Evolutionary conservation across 2,329 filamentous ascomycete genomes (phyloP), one percentile per base, ranked within the genome.

Genomic region (Elsinoe arachidis): DNA sequence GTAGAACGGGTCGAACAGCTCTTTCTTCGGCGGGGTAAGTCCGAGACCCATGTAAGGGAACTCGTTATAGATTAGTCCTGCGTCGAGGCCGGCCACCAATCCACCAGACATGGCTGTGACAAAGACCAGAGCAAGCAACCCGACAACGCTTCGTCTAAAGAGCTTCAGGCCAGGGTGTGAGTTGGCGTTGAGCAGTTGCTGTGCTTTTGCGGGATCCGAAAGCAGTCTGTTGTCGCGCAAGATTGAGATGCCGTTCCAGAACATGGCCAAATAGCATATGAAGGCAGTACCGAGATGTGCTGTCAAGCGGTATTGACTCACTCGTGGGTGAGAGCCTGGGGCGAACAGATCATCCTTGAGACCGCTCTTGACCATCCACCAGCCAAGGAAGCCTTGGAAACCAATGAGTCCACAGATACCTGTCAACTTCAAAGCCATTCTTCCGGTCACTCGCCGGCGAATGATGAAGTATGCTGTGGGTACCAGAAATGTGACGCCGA

Each of bases 301-400:
- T 3, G 92, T 87, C 57, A 99, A 80, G 54, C 93, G 84, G 75
- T 99, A 99, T 74, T 99, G 93, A 61, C 86, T 92, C 52, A 99
- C 93, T 59, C 93, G 84, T 0, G 93, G 93, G 71, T 96, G 90
- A 58, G 86, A 87, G 11, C 91, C 93, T 2, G 89, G 87, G 17
- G 88, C 88, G 69, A 99, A 96, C 26, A 99, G 81, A 70, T 99
- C 93, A 69, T 97, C 93, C 70, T 92, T 95, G 61, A 99, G 78
- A 1, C 93, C 93, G 10, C 88, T 95, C 73, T 95, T 95, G 65
- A 99, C 93, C 93, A 99, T 99, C 90, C 93, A 99, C 93, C 93
- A 99, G 56, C 93, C 93, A 62, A 99, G 85, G 67, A 93, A 82
- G 44, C 93, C 93, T 72, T 99, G 93, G 72, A 96, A 93, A 56